These are phyloP conservation scores for Pistacia integerrima DNA, from an alignment of 345 rosid genomes.

Conservation along the genomic window DNA sequence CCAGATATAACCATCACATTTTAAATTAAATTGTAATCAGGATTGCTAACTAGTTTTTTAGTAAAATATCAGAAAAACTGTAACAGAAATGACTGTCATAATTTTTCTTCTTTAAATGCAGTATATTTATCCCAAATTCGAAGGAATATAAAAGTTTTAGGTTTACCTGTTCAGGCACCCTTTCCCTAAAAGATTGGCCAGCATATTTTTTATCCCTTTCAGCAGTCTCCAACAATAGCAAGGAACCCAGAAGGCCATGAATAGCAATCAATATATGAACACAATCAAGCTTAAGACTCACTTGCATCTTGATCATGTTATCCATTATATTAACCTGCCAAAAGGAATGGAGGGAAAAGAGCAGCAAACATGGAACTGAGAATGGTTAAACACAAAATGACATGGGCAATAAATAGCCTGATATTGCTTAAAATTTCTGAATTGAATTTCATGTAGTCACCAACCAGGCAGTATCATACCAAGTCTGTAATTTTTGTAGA, in stretches of 20 bases:
- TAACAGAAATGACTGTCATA: background rate
- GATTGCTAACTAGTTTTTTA: background rate
- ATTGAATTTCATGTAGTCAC: conserved; percentile 15
- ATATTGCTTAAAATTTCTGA: conserved; percentile 5
- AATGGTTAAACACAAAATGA: conserved; percentile 5
- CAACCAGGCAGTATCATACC: conserved; percentile 47
- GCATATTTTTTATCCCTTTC: conserved; percentile 27
- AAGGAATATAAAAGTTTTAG: background rate
- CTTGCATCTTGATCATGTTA: conserved; percentile 52
- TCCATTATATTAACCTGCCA: conserved; percentile 59
- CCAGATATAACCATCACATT: background rate
- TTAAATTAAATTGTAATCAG: background rate
- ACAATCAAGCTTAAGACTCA: conserved; percentile 66
- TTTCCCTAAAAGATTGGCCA: conserved; percentile 33
- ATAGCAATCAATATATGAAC: conserved; percentile 54
- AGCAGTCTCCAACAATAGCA: conserved; percentile 34
- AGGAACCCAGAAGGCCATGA: conserved; percentile 46
- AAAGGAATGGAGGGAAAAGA: conserved; percentile 16
- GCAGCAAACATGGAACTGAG: conserved; percentile 1
- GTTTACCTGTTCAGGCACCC: conserved; percentile 61
- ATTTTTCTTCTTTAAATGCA: background rate
- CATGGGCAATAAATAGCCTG: conserved; percentile 15
- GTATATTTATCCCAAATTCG: conserved; percentile 1
- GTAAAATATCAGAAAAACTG: background rate
- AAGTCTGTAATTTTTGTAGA: conserved; percentile 49